Base-by-base conservation (phyloP, 257 asterid genomes). In the Nemophila menziesii region DNA sequence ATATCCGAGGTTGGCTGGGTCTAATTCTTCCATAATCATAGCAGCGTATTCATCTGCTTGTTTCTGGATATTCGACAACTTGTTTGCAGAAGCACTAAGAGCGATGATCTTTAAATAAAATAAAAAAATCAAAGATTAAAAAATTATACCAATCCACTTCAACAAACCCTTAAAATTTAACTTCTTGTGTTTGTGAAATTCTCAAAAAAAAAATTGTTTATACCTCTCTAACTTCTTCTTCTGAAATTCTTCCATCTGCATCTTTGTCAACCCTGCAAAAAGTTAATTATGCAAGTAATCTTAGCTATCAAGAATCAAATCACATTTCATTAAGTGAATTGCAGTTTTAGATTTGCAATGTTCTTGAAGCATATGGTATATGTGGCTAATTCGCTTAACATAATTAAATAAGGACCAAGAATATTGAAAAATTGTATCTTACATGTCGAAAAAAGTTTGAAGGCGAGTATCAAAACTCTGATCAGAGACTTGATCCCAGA, bases 151-250 rank as follows among this genome's bases (percentile, higher is more conserved):
- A 26, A 26, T 26, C 33, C 5, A 26, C 10, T 10, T 26, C 5
- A 26, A 26, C 33, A 26, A 26, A 10, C 33, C 33, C 33, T 26
- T 4, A n/a, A n/a, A n/a, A n/a, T n/a, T n/a, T n/a, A n/a, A n/a
- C n/a, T n/a, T n/a, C n/a, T n/a, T n/a, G n/a, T n/a, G n/a, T n/a
- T n/a, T n/a, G n/a, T n/a, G n/a, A n/a, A n/a, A 26, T 4, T 26
- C 33, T 10, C 33, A 26, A n/a, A n/a, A n/a, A 5, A 16, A 27
- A 55, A 43, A 0, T 1, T 10, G 21, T 12, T 0, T 46, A 21
- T 55, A 89, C 98, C 94, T 89, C 98, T 47, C 66, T 68, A 54
- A 89, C 96, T 78, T 89, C 98, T 10, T 73, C 96, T 56, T 81
- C 93, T 6, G 79, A 67, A 39, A 86, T 71, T 55, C 83, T 69